A percentile compares a stretch with the other conserved stretches of the same genome.
These are phyloP conservation scores for Botrytis fragariae DNA, from an alignment of 2,329 filamentous ascomycete species.

Conservation along the genomic window DNA sequence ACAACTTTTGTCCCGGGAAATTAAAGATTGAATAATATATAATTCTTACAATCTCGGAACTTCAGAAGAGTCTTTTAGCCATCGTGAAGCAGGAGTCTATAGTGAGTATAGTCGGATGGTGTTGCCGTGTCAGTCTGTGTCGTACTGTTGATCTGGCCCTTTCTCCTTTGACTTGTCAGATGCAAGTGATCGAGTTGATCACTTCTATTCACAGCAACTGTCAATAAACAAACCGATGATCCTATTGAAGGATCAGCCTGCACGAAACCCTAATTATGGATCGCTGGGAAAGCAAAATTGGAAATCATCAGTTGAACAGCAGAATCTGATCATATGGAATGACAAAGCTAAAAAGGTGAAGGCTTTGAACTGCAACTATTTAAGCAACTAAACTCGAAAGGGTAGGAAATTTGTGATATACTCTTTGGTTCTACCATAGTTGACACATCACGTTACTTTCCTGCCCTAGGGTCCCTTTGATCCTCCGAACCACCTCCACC, in stretches of 20 bases:
- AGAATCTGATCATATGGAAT: not conserved
- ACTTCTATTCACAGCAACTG: not conserved
- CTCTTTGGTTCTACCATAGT: not conserved
- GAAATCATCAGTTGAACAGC: not conserved
- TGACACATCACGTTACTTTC: not conserved
- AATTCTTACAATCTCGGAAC: not conserved
- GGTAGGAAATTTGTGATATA: not conserved
- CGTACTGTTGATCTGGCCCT: not conserved
- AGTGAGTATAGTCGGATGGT: not conserved
- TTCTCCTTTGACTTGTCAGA: not conserved
- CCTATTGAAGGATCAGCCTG: not conserved
- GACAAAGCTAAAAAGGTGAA: not conserved
- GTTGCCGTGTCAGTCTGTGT: not conserved
- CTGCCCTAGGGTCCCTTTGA: not conserved
- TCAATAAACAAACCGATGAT: not conserved
- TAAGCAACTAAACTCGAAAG: not conserved
- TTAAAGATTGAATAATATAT: not conserved
- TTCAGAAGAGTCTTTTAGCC: not conserved
- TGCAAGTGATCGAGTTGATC: conserved; percentile 6
- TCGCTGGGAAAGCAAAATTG: not conserved
- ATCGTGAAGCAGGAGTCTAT: not conserved
- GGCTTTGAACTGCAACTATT: not conserved
- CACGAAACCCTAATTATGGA: not conserved
- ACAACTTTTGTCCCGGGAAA: not conserved
- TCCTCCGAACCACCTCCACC: conserved; percentile 1